Conservation (phyloP, 345 rosid species). For the Anacardium occidentale region DNA sequence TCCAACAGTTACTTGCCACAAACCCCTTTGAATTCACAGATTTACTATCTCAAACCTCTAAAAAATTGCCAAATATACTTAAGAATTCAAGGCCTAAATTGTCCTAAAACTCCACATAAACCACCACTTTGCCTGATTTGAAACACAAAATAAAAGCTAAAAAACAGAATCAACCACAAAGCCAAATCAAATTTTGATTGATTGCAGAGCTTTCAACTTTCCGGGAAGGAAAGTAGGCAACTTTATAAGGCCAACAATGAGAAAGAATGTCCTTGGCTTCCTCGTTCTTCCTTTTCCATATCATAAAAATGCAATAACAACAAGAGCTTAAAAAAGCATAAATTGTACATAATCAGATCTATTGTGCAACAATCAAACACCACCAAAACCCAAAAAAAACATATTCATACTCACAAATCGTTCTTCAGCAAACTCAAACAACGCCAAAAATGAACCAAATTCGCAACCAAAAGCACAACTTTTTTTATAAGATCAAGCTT, state of each 20-base stretch:
- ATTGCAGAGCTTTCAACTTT: slow-evolving; percentile 3
- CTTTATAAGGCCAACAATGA: slow-evolving; percentile 18
- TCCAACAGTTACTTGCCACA: neutral
- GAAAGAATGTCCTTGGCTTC: neutral
- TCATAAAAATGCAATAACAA: slow-evolving; percentile 17
- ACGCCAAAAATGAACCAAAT: neutral
- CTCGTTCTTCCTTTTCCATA: slow-evolving; percentile 18
- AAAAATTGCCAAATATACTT: neutral
- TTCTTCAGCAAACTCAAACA: neutral
- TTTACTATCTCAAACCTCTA: neutral
- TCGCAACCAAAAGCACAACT: slow-evolving; percentile 19
- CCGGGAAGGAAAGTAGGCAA: slow-evolving; percentile 7
- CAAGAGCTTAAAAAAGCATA: slow-evolving; percentile 14
- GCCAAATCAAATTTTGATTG: slow-evolving; percentile 6
- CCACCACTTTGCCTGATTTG: neutral
- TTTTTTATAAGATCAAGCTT: slow-evolving; percentile 22
- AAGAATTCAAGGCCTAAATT: neutral
- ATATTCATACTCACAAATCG: neutral
- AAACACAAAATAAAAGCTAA: slow-evolving; percentile 8
- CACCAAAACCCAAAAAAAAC: neutral
- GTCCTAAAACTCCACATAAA: neutral
- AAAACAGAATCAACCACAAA: slow-evolving; percentile 17
- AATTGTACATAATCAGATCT: slow-evolving; percentile 32
- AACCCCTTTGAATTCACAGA: slow-evolving; percentile 1
- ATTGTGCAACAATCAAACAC: slow-evolving; percentile 18